Base-by-base conservation (phyloP, 108 stramenopile species). In the Mayamaea pseudoterrestris region DNA sequence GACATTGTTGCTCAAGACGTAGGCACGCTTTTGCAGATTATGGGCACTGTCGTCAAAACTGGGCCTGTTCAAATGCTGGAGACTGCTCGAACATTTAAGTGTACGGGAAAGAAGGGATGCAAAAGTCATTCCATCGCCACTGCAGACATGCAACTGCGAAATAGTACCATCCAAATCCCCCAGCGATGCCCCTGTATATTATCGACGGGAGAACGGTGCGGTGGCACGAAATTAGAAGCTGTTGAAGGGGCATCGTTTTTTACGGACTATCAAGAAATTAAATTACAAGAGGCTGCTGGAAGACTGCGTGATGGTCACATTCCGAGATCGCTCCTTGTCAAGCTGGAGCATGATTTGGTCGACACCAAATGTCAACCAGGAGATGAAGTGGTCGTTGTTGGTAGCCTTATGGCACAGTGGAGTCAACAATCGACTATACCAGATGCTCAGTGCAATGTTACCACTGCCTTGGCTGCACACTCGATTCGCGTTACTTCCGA, bases 221-320 rank as follows among this genome's bases (percentile, higher is more conserved):
- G 41, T 24, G 81, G 76, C 11, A 88, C 68, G 18, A 70, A 71
- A 9, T 72, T 93, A 39, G 55, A 72, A 40, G 50, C 68, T 11
- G 66, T 76, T 24, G 35, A 57, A 21, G 57, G 63, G 28, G 69
- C 57, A 2, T 67, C 68, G 7, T 51, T 68, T 42, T 78, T 75
- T 46, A 66, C 77, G 11, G 98, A 99, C 64, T 99, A 98, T 55
- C 98, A 99, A 61, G 98, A 99, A 70, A 70, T 96, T 60, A 92
- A 94, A 47, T 72, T 99, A 26, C 96, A 99, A 58, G 98, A 99
- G 54, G 67, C 83, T 8, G 80, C 83, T 21, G 68, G 80, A 22
- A 68, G 64, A 30, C 64, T 90, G 22, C 67, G 65, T 18, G 54
- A 62, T 29, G 98, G 96, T 5, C 64, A 71, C 45, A 85, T 96